Evolutionary conservation across 257 asterid genomes (phyloP).

Genomic region (Henckelia pumila): DNA sequence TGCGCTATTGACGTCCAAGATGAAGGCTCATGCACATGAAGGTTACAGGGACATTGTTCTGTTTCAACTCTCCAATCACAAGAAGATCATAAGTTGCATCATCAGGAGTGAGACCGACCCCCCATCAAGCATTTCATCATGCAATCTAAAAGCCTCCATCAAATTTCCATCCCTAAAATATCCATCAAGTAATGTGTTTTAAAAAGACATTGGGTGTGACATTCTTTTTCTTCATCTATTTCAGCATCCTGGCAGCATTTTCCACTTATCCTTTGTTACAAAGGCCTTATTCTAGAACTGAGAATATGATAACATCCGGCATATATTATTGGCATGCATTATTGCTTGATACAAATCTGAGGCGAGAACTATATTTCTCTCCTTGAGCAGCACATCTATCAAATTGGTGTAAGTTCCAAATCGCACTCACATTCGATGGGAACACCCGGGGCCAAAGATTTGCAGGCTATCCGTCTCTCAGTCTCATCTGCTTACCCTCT

Average conservation of each 20-base stretch:
- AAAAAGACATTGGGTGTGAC: conserved; percentile 59
- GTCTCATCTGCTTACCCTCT: conserved; percentile 61
- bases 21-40: conserved; percentile 27
- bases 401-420: conserved; percentile 76
- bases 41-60: conserved; percentile 23
- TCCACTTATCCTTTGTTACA: conserved; percentile 61
- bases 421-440: no score
- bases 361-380: conserved; percentile 50
- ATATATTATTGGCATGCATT: conserved; percentile 63
- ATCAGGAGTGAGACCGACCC: conserved; percentile 71
- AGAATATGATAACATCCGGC: conserved; percentile 62
- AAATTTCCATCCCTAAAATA: conserved; percentile 72
- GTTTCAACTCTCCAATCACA: conserved; percentile 42
- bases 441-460: no score
- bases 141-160: conserved; percentile 77
- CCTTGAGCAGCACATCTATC: conserved; percentile 65
- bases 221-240: conserved; percentile 53
- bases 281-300: conserved; percentile 68
- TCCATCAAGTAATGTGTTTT: conserved; percentile 57
- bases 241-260: conserved; percentile 58
- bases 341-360: conserved; percentile 63
- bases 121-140: conserved; percentile 78
- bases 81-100: conserved; percentile 59
- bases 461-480: no score
- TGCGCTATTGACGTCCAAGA: neutral